Evolutionary conservation across 108 stramenopile species (phyloP), one percentile per base, ranked within the genome.

Genomic region (Discostella stelligeroides): DNA sequence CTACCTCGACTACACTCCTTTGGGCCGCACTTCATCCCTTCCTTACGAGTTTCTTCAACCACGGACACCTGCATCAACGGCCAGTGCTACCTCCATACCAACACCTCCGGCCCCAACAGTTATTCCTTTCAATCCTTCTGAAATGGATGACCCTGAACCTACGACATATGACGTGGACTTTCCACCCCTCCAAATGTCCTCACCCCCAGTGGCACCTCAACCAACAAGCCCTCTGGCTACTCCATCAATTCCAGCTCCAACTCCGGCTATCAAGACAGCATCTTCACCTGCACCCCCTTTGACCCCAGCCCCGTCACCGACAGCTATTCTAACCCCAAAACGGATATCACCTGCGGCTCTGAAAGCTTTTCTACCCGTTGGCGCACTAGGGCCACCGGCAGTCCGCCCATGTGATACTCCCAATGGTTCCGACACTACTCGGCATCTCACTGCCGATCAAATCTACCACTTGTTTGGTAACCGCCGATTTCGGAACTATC

Each of bases 1-100:
- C 39, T 28, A 64, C 7, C 1, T 73, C 0, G 40, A 8, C 13
- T 73, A 73, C 21, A 21, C n/a, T 0, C 47, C 64, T 7, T 10
- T 73, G n/a, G 64, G 73, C 27, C 57, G 45, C 0, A 39, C 1
- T 9, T 21, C 34, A 34, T 6, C 34, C 12, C n/a, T 10, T 1
- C 18, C 46, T 12, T 41, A 23, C 27, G 14, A 25, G 39, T 3
- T 10, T 39, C n/a, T 37, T 60, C 42, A 65, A 66, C 18, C 15
- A 17, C 30, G 47, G 10, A 5, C 6, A 6, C 6, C 34, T 3
- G 3, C 54, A 54, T 57, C 25, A 39, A 42, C 55, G 46, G 25
- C 11, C 34, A 24, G 4, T n/a, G 34, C 39, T 38, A 3, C 15
- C 14, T 18, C 9, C 51, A 55, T 40, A 24, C 55, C 43, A 23